Conservation (phyloP, 148 eudicot genomes). For the Chenopodium quinoa region DNA sequence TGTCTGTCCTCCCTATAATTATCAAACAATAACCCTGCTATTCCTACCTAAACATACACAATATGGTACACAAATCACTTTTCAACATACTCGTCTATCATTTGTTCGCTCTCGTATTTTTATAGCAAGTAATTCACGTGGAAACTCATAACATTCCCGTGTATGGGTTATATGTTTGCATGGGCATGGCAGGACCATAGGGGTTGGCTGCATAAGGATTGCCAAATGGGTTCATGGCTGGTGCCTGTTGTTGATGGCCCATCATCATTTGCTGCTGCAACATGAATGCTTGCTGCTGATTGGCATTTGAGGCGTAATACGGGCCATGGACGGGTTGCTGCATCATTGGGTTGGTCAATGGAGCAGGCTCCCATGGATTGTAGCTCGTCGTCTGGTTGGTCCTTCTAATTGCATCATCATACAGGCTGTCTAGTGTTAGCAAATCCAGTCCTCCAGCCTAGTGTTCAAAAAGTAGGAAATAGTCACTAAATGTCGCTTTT, state of each 20-base stretch:
- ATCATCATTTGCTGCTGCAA: constrained; percentile 63
- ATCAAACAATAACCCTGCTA: constrained; percentile 29
- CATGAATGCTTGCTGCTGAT: constrained; percentile 69
- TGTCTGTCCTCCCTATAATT: constrained; percentile 22
- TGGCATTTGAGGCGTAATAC: constrained; percentile 59
- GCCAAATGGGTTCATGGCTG: constrained; percentile 56
- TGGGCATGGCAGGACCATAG: constrained; percentile 62
- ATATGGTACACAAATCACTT: constrained; percentile 34
- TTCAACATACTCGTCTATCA: not conserved
- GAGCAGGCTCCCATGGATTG: constrained; percentile 82
- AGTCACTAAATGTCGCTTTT: not conserved
- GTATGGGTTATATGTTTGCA: constrained; percentile 74
- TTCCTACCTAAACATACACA: constrained; percentile 38
- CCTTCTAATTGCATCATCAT: constrained; percentile 90
- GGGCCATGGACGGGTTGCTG: constrained; percentile 56
- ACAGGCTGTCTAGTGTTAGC: constrained; percentile 86
- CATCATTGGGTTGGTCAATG: constrained; percentile 53
- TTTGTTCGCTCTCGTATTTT: constrained; percentile 7
- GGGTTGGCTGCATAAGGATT: constrained; percentile 53
- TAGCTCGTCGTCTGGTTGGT: constrained; percentile 71
- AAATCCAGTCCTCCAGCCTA: constrained; percentile 89
- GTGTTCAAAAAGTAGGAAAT: constrained; percentile 4
- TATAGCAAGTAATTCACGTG: not conserved
- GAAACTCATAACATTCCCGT: constrained; percentile 48
- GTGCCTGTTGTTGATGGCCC: constrained; percentile 31